Base-by-base conservation (phyloP, 306 rosid genomes). In the Adenanthera pavonina region DNA sequence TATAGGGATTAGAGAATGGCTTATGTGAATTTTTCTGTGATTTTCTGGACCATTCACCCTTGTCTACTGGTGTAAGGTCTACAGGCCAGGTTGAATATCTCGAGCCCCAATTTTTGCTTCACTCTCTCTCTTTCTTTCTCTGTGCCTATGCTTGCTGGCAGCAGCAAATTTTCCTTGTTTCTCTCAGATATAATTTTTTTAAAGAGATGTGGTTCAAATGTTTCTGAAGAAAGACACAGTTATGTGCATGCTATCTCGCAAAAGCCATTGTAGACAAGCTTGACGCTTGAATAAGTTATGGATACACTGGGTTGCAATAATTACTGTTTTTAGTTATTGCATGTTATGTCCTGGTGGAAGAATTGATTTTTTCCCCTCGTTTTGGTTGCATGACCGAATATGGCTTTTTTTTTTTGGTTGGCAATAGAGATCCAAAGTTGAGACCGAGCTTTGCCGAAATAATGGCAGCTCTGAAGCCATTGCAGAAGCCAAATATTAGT, bases 361-460 rank as follows among this genome's bases (percentile, higher is more conserved):
- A 43, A 43, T 43, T 38, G 3, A 2, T 5, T 57, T 7, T 70
- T 71, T 72, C 52, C 79, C 72, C 72, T 69, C 52, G 19, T 61
- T 11, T 30, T 33, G 12, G 41, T 17, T 78, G 53, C 5, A 30
- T 86, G 80, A 77, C 78, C 78, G 35, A 17, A 67, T 61, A 43
- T 72, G 80, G 78, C 53, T 71, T 81, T 82, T 79, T 66, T 56
- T 72, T 85, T 84, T 78, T 13, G 4, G 2, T 4, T 30, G 40
- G 51, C 36, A 3, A 3, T 79, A 96, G 99, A 69, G 98, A 96
- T 85, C 94, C 99, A 57, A 96, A 79, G 84, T 78, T 94, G 89
- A 91, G 99, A 80, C 99, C 99, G 1, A 80, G 94, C 6, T 96
- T 96, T 90, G 79, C 94, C 14, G 97, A 96, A 87, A 93, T 96